Conservation (phyloP, 208 protist genomes). For the Zelonia costaricensis region DNA sequence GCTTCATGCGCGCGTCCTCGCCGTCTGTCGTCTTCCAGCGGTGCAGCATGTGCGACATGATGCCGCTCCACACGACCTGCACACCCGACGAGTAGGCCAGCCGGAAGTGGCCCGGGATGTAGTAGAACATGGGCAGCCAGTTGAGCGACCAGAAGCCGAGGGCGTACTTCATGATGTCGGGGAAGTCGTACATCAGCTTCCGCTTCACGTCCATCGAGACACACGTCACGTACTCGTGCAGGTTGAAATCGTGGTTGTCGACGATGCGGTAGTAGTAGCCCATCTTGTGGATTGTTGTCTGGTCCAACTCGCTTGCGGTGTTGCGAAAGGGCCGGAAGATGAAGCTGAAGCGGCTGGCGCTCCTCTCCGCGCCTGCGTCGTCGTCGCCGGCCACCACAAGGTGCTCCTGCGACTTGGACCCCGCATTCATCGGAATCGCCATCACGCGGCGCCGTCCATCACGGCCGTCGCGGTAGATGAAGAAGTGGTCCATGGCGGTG, state of each 20-base stretch:
- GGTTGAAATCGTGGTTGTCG: slow-evolving; percentile 51
- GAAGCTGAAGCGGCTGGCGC: slow-evolving; percentile 23
- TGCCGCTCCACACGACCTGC: slow-evolving; percentile 74
- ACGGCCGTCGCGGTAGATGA: slow-evolving; percentile 71
- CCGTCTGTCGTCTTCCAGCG: slow-evolving; percentile 32
- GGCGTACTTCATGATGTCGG: slow-evolving; percentile 64
- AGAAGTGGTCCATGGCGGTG: slow-evolving; percentile 70
- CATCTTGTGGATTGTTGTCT: slow-evolving; percentile 51
- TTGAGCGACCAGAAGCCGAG: slow-evolving; percentile 78
- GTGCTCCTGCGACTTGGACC: slow-evolving; percentile 1
- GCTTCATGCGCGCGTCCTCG: slow-evolving; percentile 14
- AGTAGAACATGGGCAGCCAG: slow-evolving; percentile 87
- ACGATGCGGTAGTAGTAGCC: slow-evolving; percentile 58
- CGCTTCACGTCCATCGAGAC: slow-evolving; percentile 39
- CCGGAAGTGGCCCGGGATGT: slow-evolving; percentile 73
- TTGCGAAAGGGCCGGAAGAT: slow-evolving; percentile 22
- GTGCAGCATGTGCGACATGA: slow-evolving; percentile 80
- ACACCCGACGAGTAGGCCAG: slow-evolving; percentile 62
- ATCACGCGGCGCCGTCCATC: slow-evolving; percentile 59
- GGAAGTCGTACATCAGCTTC: slow-evolving; percentile 66
- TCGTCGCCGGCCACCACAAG: slow-evolving; percentile 26
- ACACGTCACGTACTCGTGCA: slow-evolving; percentile 55
- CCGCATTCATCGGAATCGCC: slow-evolving; percentile 25
- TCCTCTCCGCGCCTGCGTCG: slow-evolving; percentile 14
- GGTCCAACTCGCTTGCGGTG: slow-evolving; percentile 19